These are phyloP conservation scores for Elaeagnus macrophylla DNA, from an alignment of 306 rosid species.

Conservation along the genomic window DNA sequence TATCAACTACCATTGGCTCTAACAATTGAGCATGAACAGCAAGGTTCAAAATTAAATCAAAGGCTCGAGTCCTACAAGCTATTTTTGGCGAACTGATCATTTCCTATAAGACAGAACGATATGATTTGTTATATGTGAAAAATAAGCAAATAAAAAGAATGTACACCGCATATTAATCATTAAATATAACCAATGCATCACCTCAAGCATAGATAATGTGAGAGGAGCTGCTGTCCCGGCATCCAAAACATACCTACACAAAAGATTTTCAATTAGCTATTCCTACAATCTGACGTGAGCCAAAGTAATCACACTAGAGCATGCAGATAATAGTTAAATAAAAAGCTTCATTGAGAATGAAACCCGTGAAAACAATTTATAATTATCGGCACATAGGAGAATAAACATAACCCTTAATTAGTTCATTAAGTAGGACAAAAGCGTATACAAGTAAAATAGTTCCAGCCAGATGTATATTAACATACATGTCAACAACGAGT, in stretches of 20 bases:
- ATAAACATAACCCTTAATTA: background rate
- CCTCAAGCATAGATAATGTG: constrained; percentile 96
- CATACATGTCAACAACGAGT: constrained; percentile 98
- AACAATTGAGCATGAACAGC: constrained; percentile 98
- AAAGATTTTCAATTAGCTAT: constrained; percentile 21
- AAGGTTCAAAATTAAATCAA: constrained; percentile 93
- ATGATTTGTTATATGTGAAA: background rate
- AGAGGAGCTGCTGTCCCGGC: constrained; percentile 93
- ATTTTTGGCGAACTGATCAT: constrained; percentile 78
- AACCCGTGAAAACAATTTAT: background rate
- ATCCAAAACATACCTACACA: constrained; percentile 85
- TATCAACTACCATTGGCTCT: constrained; percentile 66
- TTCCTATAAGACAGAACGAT: constrained; percentile 42
- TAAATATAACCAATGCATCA: constrained; percentile 27
- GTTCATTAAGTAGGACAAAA: background rate
- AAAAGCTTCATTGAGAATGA: constrained; percentile 8
- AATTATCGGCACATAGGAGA: background rate
- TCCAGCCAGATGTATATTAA: constrained; percentile 22
- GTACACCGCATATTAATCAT: background rate
- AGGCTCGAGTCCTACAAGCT: constrained; percentile 83
- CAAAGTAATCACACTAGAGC: constrained; percentile 15
- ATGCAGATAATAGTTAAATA: constrained; percentile 7
- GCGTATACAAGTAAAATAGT: constrained; percentile 17
- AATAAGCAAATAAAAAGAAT: background rate
- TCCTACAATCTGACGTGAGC: constrained; percentile 13